These are phyloP conservation scores for Zygosaccharomyces gambellarensis DNA, from an alignment of 805 yeast genomes.

Conservation along the genomic window DNA sequence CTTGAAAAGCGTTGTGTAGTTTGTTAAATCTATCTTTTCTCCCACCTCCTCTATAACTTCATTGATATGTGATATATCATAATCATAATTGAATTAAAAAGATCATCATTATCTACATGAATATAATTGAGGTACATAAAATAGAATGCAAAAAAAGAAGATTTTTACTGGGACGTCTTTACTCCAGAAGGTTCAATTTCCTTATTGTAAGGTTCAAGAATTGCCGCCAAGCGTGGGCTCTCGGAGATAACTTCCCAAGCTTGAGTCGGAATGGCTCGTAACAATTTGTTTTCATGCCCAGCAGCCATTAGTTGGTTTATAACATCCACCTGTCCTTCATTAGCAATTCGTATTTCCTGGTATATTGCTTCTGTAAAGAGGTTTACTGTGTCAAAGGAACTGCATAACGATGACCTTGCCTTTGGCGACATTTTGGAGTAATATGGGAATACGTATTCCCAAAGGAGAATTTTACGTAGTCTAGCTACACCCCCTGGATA, in stretches of 20 bases:
- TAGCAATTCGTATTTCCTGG: slow-evolving; percentile 2
- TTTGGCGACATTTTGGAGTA: slow-evolving; percentile 8
- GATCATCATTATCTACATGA: slow-evolving; percentile 3
- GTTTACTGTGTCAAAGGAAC: slow-evolving; percentile 6
- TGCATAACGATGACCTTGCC: slow-evolving; percentile 5
- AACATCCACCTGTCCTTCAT: slow-evolving; percentile 2
- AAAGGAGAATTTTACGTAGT: slow-evolving; percentile 7
- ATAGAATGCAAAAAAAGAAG: neutral
- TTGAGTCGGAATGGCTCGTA: slow-evolving; percentile 2
- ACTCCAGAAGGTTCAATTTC: neutral
- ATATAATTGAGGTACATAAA: neutral
- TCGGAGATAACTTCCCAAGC: slow-evolving; percentile 5
- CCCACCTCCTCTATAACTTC: neutral
- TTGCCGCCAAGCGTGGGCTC: neutral
- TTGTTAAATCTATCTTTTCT: neutral
- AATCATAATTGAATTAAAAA: neutral
- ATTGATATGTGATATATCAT: neutral
- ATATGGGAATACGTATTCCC: slow-evolving; percentile 7
- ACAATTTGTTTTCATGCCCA: slow-evolving; percentile 3
- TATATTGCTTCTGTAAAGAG: slow-evolving; percentile 8
- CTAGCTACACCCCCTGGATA: slow-evolving; percentile 6
- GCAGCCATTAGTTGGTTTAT: slow-evolving; percentile 2
- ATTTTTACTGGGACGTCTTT: neutral
- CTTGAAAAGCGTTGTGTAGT: neutral
- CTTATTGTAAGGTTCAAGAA: neutral